Evolutionary conservation across 2,329 filamentous ascomycete genomes (phyloP).

Genomic region (Calonectria henricotiae): DNA sequence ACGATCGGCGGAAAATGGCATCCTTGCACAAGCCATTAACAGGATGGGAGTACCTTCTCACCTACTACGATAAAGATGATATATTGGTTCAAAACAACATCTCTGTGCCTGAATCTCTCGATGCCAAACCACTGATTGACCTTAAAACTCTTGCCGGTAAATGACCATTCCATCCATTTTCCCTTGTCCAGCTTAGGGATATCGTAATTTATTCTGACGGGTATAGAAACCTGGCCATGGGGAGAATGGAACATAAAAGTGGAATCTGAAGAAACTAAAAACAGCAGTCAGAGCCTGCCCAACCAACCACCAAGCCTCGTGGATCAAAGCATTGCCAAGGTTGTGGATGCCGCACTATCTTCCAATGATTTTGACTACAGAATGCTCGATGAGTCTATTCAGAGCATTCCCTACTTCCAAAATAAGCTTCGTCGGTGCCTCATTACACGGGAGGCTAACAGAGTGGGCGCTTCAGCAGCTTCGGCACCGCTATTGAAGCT

Average conservation of each 20-base stretch:
- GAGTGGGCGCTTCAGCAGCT: neutral
- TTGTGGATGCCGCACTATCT: slow-evolving; percentile 14
- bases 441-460: neutral
- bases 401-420: slow-evolving; percentile 6
- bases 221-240: slow-evolving; percentile 31
- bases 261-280: neutral
- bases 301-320: neutral
- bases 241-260: slow-evolving; percentile 14
- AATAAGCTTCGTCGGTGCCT: slow-evolving; percentile 2
- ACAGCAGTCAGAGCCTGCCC: neutral
- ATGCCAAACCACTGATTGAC: slow-evolving; percentile 22
- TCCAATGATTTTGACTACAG: slow-evolving; percentile 8
- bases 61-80: neutral
- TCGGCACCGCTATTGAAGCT: slow-evolving; percentile 20
- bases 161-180: neutral
- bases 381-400: neutral
- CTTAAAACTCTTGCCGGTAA: slow-evolving; percentile 23
- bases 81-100: neutral
- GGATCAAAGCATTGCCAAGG: slow-evolving; percentile 18
- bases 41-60: slow-evolving; percentile 21
- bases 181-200: neutral
- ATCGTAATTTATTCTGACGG: neutral
- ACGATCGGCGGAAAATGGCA: neutral
- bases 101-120: slow-evolving; percentile 11
- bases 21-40: neutral